These are phyloP conservation scores for Aspergillus neoniger DNA, from an alignment of 2,329 filamentous ascomycete genomes.

Conservation along the genomic window DNA sequence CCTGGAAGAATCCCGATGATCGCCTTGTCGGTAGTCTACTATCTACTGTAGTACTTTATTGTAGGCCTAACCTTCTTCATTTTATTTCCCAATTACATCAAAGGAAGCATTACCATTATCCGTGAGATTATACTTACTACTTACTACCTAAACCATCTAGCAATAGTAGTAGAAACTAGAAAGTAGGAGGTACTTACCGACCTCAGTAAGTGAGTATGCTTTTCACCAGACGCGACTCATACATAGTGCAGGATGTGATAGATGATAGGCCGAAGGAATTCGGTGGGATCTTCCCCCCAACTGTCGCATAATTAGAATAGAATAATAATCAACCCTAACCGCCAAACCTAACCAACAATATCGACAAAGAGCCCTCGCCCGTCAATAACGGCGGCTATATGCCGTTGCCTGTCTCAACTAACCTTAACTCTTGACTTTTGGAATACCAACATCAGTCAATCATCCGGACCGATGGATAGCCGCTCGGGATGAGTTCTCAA, in stretches of 20 bases:
- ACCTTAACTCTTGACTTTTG: neutral
- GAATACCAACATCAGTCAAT: neutral
- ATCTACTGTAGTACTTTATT: no score
- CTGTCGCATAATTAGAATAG: neutral
- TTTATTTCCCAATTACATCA: no score
- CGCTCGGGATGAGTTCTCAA: neutral
- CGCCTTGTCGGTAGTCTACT: neutral
- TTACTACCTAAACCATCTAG: neutral
- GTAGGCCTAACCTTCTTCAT: no score
- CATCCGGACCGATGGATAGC: neutral
- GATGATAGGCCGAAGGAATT: neutral
- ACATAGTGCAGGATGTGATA: neutral
- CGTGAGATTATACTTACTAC: neutral
- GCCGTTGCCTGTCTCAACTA: constrained; percentile 1
- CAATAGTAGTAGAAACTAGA: neutral
- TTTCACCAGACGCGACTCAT: constrained; percentile 2
- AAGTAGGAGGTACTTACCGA: no score
- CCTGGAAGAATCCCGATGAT: neutral
- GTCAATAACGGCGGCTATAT: neutral
- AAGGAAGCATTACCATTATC: neutral
- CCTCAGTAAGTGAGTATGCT: neutral
- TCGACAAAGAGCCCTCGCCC: neutral
- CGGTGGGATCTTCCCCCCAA: neutral
- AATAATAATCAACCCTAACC: constrained; percentile 2
- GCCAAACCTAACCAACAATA: constrained; percentile 6